Evolutionary conservation across 768 basidiomycete species (phyloP).

Genomic region (Xerocomellus chrysenteron): DNA sequence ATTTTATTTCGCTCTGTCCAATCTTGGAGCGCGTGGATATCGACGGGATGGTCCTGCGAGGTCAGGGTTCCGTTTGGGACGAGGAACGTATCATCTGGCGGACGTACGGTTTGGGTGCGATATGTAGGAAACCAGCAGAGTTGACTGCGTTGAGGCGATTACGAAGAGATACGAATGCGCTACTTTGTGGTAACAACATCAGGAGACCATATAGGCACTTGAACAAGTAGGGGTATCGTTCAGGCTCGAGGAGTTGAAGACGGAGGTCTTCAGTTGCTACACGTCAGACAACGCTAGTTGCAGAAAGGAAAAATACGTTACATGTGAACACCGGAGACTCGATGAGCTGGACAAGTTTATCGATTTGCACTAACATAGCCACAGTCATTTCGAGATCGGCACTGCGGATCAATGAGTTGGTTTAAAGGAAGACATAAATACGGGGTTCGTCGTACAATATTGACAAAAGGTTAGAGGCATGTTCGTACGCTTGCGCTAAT

Average conservation of each 20-base stretch:
- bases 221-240: conserved; percentile 93
- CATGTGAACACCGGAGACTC: conserved; percentile 99
- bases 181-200: conserved; percentile 96
- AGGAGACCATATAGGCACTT: conserved; percentile 96
- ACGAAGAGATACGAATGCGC: conserved; percentile 90
- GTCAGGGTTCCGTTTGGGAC: conserved; percentile 14
- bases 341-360: conserved; percentile 96
- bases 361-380: conserved; percentile 89
- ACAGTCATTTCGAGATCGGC: conserved; percentile 98
- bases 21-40: conserved; percentile 70
- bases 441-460: conserved; percentile 69
- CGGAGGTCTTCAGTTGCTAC: conserved; percentile 59
- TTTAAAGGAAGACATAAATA: background rate
- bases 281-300: background rate
- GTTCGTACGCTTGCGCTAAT: conserved; percentile 97
- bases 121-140: conserved; percentile 90
- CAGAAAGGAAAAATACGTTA: conserved; percentile 36
- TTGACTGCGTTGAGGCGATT: conserved; percentile 95
- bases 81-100: background rate
- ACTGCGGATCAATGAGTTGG: conserved; percentile 40
- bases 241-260: conserved; percentile 93
- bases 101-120: conserved; percentile 80
- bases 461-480: conserved; percentile 92
- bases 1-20: conserved; percentile 89
- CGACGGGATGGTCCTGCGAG: conserved; percentile 33